A percentile compares a stretch with the other conserved stretches of the same genome.
phyloP scores from a whole-genome alignment of 768 basidiomycete species.

The Calocybe cyanea region DNA sequence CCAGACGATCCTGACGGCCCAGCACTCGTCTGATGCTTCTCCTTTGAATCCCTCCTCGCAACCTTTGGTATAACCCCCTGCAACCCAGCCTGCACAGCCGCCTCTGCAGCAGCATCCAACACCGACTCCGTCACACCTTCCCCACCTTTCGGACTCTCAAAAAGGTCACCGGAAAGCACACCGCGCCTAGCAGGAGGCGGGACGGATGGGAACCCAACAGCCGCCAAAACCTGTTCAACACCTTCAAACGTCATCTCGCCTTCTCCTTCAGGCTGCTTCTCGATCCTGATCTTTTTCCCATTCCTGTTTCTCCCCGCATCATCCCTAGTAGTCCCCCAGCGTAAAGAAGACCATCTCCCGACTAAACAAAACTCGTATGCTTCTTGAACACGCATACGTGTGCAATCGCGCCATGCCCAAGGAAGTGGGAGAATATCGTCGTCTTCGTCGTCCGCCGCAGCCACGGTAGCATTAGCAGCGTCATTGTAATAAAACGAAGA shows the following conservation, averaged over 20 bases:
- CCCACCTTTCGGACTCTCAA: slow-evolving; percentile 45
- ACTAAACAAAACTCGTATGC: slow-evolving; percentile 77
- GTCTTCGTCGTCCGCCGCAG: too few species aligned
- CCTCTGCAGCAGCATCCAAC: too few species aligned
- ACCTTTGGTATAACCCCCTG: slow-evolving; percentile 41
- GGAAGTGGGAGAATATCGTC: slow-evolving; percentile 43
- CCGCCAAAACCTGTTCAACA: slow-evolving; percentile 55
- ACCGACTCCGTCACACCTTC: too few species aligned
- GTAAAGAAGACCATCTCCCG: slow-evolving; percentile 21
- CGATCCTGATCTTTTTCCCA: slow-evolving; percentile 26
- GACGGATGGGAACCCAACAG: slow-evolving; percentile 48
- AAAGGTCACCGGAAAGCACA: slow-evolving; percentile 62
- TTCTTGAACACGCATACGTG: slow-evolving; percentile 67
- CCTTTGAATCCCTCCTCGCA: slow-evolving; percentile 43
- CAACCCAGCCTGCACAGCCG: slow-evolving; percentile 13
- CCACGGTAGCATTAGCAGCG: slow-evolving; percentile 37
- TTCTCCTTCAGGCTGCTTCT: slow-evolving; percentile 21
- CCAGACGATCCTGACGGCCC: slow-evolving; percentile 36
- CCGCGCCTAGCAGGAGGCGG: slow-evolving; percentile 55
- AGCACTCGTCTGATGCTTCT: slow-evolving; percentile 33
- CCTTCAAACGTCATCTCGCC: slow-evolving; percentile 37
- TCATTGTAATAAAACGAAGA: slow-evolving; percentile 48
- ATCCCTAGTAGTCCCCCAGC: too few species aligned
- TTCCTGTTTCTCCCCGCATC: too few species aligned
- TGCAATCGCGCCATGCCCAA: slow-evolving; percentile 79